phyloP scores from a whole-genome alignment of 345 rosid species.

The Clausena lansium region DNA sequence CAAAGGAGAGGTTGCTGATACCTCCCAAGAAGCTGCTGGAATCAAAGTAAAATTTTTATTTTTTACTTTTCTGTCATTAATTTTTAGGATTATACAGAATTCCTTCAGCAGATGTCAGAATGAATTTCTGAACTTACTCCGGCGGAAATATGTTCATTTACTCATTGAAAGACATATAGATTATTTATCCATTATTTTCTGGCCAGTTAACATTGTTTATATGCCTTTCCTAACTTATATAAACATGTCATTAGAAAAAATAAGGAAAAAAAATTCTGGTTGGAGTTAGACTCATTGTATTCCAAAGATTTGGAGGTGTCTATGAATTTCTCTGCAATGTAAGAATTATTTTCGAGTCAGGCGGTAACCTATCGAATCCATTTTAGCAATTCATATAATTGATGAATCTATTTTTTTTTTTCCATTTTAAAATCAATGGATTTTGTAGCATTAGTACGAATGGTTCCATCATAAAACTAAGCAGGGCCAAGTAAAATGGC shows the following conservation, averaged over 20 bases:
- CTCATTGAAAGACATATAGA: constrained; percentile 2
- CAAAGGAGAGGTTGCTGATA: too few relatives aligned
- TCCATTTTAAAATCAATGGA: too few relatives aligned
- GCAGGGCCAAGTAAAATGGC: too few relatives aligned
- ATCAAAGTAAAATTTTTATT: too few relatives aligned
- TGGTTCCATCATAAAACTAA: too few relatives aligned
- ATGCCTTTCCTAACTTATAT: neutral
- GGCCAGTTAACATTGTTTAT: neutral
- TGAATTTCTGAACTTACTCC: constrained; percentile 25
- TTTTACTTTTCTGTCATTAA: too few relatives aligned
- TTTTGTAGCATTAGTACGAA: neutral
- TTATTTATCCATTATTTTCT: neutral
- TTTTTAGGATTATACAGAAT: constrained; percentile 29
- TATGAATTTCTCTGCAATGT: constrained; percentile 36
- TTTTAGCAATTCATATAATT: neutral
- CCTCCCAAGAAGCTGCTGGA: too few relatives aligned
- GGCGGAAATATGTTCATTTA: constrained; percentile 24
- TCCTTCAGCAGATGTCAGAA: constrained; percentile 14
- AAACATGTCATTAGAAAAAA: too few relatives aligned
- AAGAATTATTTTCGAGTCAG: constrained; percentile 29
- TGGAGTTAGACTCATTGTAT: constrained; percentile 42
- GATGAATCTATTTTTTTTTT: neutral
- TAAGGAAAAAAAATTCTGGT: constrained; percentile 18
- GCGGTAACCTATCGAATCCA: constrained; percentile 26
- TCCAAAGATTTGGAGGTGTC: constrained; percentile 45